Base-by-base conservation (phyloP, 1,284 basidiomycete species). In the Ceratobasidium sp. region DNA sequence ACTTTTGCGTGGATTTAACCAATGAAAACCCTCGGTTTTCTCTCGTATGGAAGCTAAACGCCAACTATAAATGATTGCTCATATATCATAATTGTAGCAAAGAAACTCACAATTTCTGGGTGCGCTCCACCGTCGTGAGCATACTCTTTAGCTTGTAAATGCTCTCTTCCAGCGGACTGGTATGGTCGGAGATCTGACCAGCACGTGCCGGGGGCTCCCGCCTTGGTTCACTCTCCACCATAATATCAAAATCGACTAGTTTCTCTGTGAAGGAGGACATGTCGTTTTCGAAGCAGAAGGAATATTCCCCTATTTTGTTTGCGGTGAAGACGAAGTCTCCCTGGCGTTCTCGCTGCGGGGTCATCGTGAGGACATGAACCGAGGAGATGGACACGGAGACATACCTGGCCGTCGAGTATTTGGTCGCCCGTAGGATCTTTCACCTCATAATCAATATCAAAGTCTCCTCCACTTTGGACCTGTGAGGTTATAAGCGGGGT, bases 251-350 rank as follows among this genome's bases (percentile, higher is more conserved):
- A 84, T 98, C 97, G 78, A 99, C 87, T 73, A 98, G 88, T 84
- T 98, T 98, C 85, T 96, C 86, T 85, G 92, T 92, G 78, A 96
- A 87, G 3, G 93, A 94, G 9, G 92, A 94, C 89, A 95, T 94
- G 85, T 97, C 95, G 84, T 99, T 99, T 82, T 96, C 93, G 82
- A 99, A 98, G 86, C 98, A 99, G 86, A 99, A 99, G 1, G 95
- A 86, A 84, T 99, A 99, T 87, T 99, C 98, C 80, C 97, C 97
- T 74, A 93, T 88, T 47, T 89, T 89, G 84, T 98, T 97, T 15
- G 95, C 97, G 4, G 98, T 99, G 78, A 99, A 90, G 77, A 99
- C 95, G 81, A 93, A 98, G 88, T 99, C 98, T 53, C 97, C 96
- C 81, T 99, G 96, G 45, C 95, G 90, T 81, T 99, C 97, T 54